A percentile compares a stretch with the other conserved stretches of the same genome.
Evolutionary conservation across 1,284 basidiomycete species (phyloP).

Genomic region (Trichosporon faecale): DNA sequence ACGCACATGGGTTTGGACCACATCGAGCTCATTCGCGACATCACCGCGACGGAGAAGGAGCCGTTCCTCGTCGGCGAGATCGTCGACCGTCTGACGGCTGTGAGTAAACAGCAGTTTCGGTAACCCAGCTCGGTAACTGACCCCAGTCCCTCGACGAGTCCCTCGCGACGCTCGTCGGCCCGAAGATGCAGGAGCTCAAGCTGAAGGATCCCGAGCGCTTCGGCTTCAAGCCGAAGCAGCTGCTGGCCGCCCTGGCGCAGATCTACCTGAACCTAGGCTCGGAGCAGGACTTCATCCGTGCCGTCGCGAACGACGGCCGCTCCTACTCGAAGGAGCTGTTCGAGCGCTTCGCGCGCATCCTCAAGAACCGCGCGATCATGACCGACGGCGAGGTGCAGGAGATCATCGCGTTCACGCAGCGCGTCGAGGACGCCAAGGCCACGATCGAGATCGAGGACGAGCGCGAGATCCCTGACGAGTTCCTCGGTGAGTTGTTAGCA

Average conservation of each 20-base stretch:
- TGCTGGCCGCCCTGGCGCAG: conserved; percentile 84
- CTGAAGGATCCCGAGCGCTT: conserved; percentile 86
- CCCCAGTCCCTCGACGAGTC: conserved; percentile 76
- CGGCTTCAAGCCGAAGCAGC: conserved; percentile 77
- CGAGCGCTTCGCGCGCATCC: conserved; percentile 71
- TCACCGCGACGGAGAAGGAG: conserved; percentile 84
- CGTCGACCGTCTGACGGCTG: conserved; percentile 89
- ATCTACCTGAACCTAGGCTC: conserved; percentile 87
- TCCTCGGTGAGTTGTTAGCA: conserved; percentile 65
- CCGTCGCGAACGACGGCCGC: conserved; percentile 87
- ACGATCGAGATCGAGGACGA: conserved; percentile 80
- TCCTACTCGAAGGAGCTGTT: conserved; percentile 86
- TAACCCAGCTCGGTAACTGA: neutral
- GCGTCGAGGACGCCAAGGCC: conserved; percentile 78
- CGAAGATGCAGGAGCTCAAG: conserved; percentile 67
- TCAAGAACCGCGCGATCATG: conserved; percentile 68
- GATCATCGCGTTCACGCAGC: conserved; percentile 68
- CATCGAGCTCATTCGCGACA: conserved; percentile 81
- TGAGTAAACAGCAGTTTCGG: conserved; percentile 53
- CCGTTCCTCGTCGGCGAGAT: conserved; percentile 98
- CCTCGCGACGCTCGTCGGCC: conserved; percentile 82
- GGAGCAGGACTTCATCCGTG: conserved; percentile 74
- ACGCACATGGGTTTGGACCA: conserved; percentile 82
- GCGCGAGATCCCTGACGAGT: conserved; percentile 93
- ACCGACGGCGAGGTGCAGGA: conserved; percentile 73